Base-by-base conservation (phyloP, 2,329 filamentous ascomycete species). In the Myriangium duriaei region DNA sequence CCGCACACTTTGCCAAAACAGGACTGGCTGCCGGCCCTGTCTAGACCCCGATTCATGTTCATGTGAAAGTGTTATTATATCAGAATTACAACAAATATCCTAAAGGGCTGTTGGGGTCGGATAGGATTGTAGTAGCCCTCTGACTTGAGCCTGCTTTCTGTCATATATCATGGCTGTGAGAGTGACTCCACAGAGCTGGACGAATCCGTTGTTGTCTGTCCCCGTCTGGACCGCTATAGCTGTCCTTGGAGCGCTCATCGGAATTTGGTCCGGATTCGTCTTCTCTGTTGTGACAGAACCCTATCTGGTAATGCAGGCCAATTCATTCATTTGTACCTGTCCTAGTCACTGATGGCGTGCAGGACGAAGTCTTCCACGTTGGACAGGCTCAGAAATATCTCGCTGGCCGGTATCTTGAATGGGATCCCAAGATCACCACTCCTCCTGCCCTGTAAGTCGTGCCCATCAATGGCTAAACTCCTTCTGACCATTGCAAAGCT, bases 361-460 rank as follows among this genome's bases (percentile, higher is more conserved):
- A 88, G 82, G 84, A 92, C 55, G 84, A 92, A 54, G 66, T 85
- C 18, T 92, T 91, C 45, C 84, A 98, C 56, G 79, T 95, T 14
- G 83, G 85, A 0, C 91, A 98, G 60, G 86, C 86, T 0, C 84
- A 93, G 51, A 75, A 73, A 18, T 98, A 94, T 58, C 95, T 87
- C 57, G 57, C 71, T 29, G 78, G 80, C 9, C 71, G 71, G 38
- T 93, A 80, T 63, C 55, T 59, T 10, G 69, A 83, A 40, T 98
- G 91, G 91, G 87, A 98, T 59, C 80, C 88, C 42, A 98, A 96
- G 57, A 91, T 98, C 54, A 98, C 91, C 0, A 98, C 91, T 1
- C 91, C 91, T 1, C 88, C 91, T 0, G 91, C 87, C 21, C 64
- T 98, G 51, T 67, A 61, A 34, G 49, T 53, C 2, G 7, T 26